Base-by-base conservation (phyloP, 768 basidiomycete species). In the Tremella mesenterica region DNA sequence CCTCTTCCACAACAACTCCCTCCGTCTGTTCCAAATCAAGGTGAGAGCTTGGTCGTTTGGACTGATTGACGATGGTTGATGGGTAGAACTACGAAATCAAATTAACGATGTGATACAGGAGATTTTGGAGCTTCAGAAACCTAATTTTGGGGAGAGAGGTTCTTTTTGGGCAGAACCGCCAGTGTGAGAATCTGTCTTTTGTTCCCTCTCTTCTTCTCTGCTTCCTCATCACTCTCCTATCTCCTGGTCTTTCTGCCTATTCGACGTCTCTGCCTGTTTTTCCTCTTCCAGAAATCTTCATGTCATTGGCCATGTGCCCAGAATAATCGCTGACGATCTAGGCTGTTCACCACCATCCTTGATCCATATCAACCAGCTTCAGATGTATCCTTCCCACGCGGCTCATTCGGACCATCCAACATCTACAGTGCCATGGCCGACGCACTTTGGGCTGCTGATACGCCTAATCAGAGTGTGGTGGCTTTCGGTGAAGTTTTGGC, bases 401-500 rank as follows among this genome's bases (percentile, higher is more conserved):
- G n/a, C 21, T 3, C 49, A 5, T 13, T 25, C 10, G 14, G 48
- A 18, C 44, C 58, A 1, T 27, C 41, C 18, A 53, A 57, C 26
- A 34, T 67, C 5, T 54, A 53, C 25, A 43, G 57, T 2, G 44
- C 53, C 20, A 46, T 67, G 8, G 52, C 65, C 4, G 27, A 28
- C 10, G 33, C 63, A 12, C 31, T 67, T 4, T 67, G 65, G 65
- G 44, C 18, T 25, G 21, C 50, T 1, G 53, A 54, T 26, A 34
- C 53, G 6, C 52, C 54, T 4, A 50, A 30, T 7, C 53, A 62
- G 31, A 58, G 48, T 18, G 52, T 68, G 10, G 30, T 45, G 8
- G 50, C 53, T 6, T 23, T 63, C 38, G 46, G 48, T 2, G 67
- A 69, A 21, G 50, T 69, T 4, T 25, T 69, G 44, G 54, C 48